Base-by-base conservation (phyloP, 2,329 filamentous ascomycete species). In the Fusarium pilosicola region DNA sequence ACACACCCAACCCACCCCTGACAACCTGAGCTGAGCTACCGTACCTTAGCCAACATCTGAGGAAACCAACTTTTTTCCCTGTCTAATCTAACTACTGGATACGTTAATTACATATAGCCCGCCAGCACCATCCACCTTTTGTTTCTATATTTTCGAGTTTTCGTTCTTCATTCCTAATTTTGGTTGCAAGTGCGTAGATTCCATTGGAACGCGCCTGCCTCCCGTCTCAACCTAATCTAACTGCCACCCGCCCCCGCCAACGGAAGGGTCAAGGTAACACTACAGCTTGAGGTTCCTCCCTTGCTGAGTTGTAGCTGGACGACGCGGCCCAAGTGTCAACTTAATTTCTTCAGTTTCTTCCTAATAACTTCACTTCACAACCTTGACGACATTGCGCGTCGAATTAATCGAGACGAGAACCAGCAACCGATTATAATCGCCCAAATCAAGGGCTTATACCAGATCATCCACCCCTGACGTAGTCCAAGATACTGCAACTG, bases 21-120 rank as follows among this genome's bases (percentile, higher is more conserved):
- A 54, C 72, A 38, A 52, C 56, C 61, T 61, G 60, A 73, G 51
- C 65, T 68, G 64, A 72, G 60, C 73, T 62, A 73, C 61, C 34
- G 30, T 46, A 38, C 48, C 39, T 56, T 68, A n/a, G 61, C 54
- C 62, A 63, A 44, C 54, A 49, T 63, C 58, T 71, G 52, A 46
- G 65, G 54, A 74, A 73, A 60, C 71, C 71, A 74, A 58, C 71
- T 73, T 73, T 71, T 69, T 39, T n/a, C 3, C 14, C 42, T 26
- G 32, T n/a, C 26, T 38, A 63, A 46, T 54, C 55, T 44, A 61
- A 39, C 44, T 46, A 26, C 15, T 41, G 59, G 26, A 60, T 39
- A 57, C 62, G 39, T 49, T 72, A 66, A 74, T 73, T 72, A 74
- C 72, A 69, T 73, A 74, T 74, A 72, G n/a, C 39, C 52, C 64